Base-by-base conservation (phyloP, 2,329 filamentous ascomycete genomes). In the Calonectria leucothoes region DNA sequence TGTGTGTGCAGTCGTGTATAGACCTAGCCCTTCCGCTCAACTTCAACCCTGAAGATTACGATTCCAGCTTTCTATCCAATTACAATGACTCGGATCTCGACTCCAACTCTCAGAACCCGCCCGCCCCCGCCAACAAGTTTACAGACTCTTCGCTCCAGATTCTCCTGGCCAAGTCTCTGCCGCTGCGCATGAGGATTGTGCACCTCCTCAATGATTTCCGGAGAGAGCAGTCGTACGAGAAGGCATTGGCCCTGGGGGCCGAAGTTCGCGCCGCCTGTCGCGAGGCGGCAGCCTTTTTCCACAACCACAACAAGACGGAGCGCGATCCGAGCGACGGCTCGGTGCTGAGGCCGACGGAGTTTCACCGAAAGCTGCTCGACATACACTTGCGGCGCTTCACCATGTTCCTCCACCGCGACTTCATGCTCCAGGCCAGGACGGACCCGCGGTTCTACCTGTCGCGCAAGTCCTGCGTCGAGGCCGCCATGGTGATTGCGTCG, bases 351-450 rank as follows among this genome's bases (percentile, higher is more conserved):
- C 66, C 71, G 6, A 79, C 74, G 1, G 75, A 77, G 5, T 80
- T 80, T 20, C 79, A 80, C n/a, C 73, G 71, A 8, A 77, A 78
- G 27, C 37, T 80, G 23, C 73, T 80, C 33, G 79, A 80, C 17
- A 75, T 80, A 10, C 77, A 80, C 12, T 31, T 80, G 10, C 77
- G 79, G 11, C 76, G 79, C 6, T 80, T 80, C 57, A 79, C 75
- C 55, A 76, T 80, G 75, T 80, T 80, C 39, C 75, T 80, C 33
- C 79, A 80, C 31, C 79, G 79, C 29, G 78, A 80, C 69, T 80
- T 80, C 52, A 80, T 80, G 79, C 74, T 80, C 14, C 74, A 78
- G 33, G 76, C 79, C 7, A 74, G 70, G 25, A 59, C 64, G 4
- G 76, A 80, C 37, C 74, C 79, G 10, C 75, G 72, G 8, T 80